phyloP scores from a whole-genome alignment of 352 stramenopile genomes.

The Phytophthora palmivora region DNA sequence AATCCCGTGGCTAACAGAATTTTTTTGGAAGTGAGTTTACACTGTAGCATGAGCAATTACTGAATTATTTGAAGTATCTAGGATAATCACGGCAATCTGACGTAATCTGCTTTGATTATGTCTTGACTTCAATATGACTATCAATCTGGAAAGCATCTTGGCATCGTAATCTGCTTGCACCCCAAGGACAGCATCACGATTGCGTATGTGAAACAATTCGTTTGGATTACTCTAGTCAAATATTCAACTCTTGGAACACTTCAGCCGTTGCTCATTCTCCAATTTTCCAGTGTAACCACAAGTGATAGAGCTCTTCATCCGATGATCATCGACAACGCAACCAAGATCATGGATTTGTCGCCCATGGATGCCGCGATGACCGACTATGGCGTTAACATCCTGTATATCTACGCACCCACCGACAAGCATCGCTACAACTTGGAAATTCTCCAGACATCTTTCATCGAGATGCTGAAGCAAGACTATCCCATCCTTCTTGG shows the following conservation, averaged over 20 bases:
- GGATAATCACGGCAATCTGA: not conserved
- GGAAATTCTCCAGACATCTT: not conserved
- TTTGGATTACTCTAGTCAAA: too few relatives aligned
- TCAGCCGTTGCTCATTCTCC: too few relatives aligned
- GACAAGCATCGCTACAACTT: constrained; percentile 3
- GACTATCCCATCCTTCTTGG: constrained; percentile 2
- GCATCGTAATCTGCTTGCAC: constrained; percentile 4
- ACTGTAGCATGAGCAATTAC: too few relatives aligned
- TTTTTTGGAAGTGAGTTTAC: too few relatives aligned
- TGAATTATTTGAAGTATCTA: too few relatives aligned
- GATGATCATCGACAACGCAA: constrained; percentile 1
- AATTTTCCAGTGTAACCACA: not conserved
- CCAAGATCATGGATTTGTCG: constrained; percentile 7
- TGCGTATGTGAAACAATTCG: too few relatives aligned
- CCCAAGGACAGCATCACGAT: too few relatives aligned
- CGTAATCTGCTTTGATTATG: not conserved
- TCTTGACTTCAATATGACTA: too few relatives aligned
- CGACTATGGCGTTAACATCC: constrained; percentile 2
- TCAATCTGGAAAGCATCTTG: too few relatives aligned
- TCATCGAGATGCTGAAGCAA: constrained; percentile 4
- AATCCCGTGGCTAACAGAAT: too few relatives aligned
- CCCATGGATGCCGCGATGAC: constrained; percentile 10
- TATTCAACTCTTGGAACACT: too few relatives aligned
- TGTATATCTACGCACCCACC: constrained; percentile 4
- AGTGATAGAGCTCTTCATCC: not conserved